A percentile compares a stretch with the other conserved stretches of the same genome.
Evolutionary conservation across 768 basidiomycete species (phyloP).

Genomic region (Suillus alpinus): DNA sequence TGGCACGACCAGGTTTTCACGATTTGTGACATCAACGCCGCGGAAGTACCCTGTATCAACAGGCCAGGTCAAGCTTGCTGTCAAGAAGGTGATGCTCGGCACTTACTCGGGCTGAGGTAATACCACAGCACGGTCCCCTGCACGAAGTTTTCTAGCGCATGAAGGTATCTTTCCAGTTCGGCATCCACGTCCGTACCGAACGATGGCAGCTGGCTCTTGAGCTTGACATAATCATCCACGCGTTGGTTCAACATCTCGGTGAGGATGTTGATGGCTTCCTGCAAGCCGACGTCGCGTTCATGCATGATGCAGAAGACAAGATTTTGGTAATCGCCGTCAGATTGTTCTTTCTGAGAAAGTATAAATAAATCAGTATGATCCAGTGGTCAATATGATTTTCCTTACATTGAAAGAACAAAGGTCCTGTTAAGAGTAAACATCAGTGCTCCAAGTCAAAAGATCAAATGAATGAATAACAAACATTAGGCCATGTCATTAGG

Average conservation of each 20-base stretch:
- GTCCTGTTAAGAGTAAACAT: conserved; percentile 19
- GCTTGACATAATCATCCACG: conserved; percentile 29
- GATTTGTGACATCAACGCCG: conserved; percentile 30
- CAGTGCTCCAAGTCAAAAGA: conserved; percentile 8
- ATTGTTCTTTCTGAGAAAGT: conserved; percentile 34
- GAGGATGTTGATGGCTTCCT: conserved; percentile 33
- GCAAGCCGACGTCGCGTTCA: conserved; percentile 31
- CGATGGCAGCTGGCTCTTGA: conserved; percentile 34
- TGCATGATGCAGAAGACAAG: conserved; percentile 39
- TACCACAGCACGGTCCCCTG: conserved; percentile 40
- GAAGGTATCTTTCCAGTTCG: conserved; percentile 32
- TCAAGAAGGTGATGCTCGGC: conserved; percentile 3
- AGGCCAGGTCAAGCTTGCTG: conserved; percentile 9
- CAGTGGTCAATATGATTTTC: conserved; percentile 8
- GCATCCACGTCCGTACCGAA: conserved; percentile 33
- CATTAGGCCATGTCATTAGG: conserved; percentile 42
- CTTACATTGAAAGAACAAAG: conserved; percentile 30
- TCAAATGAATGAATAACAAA: conserved; percentile 16
- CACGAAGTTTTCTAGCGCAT: conserved; percentile 36
- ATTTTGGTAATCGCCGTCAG: conserved; percentile 40
- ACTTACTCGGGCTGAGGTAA: conserved; percentile 37
- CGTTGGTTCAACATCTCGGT: conserved; percentile 36
- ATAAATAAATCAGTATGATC: conserved; percentile 6
- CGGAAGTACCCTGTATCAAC: conserved; percentile 31
- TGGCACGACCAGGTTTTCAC: conserved; percentile 27